These are phyloP conservation scores for Geotrichum restrictum DNA, from an alignment of 1,139 yeast genomes.

Conservation along the genomic window DNA sequence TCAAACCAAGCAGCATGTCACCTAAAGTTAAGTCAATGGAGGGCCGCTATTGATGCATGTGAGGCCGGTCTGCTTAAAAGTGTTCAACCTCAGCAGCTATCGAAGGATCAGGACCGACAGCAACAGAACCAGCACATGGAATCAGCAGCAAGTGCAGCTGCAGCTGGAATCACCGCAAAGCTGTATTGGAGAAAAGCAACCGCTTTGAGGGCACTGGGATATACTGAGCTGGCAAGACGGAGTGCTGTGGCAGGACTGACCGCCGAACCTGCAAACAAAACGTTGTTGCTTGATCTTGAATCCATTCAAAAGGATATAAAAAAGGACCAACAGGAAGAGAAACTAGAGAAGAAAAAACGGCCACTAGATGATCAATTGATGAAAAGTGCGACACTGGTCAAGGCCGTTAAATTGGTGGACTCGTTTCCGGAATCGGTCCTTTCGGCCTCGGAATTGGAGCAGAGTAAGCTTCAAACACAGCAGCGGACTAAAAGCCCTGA, in stretches of 20 bases:
- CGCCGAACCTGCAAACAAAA: conserved; percentile 41
- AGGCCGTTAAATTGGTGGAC: too few species aligned
- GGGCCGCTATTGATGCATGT: conserved; percentile 53
- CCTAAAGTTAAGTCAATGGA: conserved; percentile 51
- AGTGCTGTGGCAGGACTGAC: conserved; percentile 45
- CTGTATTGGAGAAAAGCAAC: conserved; percentile 56
- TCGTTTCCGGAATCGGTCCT: neutral
- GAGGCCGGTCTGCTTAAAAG: conserved; percentile 46
- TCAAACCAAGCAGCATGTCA: conserved; percentile 86
- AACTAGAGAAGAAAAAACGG: too few species aligned
- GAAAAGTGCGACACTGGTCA: too few species aligned
- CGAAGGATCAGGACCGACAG: too few species aligned
- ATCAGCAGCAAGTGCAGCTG: neutral
- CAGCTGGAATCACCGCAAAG: conserved; percentile 51
- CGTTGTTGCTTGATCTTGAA: neutral
- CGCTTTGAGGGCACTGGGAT: conserved; percentile 43
- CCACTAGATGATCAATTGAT: too few species aligned
- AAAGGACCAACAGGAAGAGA: neutral
- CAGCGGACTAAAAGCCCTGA: too few species aligned
- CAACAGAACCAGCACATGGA: too few species aligned
- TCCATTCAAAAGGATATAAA: neutral
- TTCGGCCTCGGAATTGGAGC: neutral
- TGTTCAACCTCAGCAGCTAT: too few species aligned
- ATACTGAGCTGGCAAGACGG: conserved; percentile 38
- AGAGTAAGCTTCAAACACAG: too few species aligned